Percentiles rank a stretch among this genome's conserved stretches.
phyloP scores from a whole-genome alignment of 176 grass and related monocot genomes.

The Neostapfia colusana region DNA sequence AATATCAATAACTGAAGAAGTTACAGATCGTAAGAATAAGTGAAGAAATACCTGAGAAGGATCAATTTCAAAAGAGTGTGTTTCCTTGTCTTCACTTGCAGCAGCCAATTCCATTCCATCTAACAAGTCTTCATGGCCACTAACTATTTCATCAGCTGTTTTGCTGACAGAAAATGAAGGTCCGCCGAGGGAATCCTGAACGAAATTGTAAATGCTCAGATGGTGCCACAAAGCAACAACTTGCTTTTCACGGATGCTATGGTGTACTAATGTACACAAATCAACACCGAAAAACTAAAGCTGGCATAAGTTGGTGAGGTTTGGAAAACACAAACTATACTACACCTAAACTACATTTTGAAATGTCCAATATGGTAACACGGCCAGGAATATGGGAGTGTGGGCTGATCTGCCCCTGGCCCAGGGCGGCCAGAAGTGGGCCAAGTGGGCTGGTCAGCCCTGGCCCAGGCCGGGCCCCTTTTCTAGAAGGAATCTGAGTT shows the following conservation, averaged over 20 bases:
- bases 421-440: no score
- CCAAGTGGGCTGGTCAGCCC: no score
- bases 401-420: no score
- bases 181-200: conserved; percentile 67
- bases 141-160: conserved; percentile 56
- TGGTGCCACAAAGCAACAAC: background rate
- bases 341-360: background rate
- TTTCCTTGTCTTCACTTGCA: conserved; percentile 90
- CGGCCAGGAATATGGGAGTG: no score
- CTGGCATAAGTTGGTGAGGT: background rate
- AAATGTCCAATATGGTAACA: conserved; percentile 5
- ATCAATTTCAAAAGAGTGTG: conserved; percentile 86
- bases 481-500: no score
- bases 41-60: conserved; percentile 58
- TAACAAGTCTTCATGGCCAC: conserved; percentile 75
- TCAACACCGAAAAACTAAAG: conserved; percentile 4
- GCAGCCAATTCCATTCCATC: conserved; percentile 74
- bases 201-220: conserved; percentile 13
- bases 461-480: no score
- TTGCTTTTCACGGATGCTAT: background rate
- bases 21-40: conserved; percentile 11
- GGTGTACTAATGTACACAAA: conserved; percentile 5
- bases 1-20: conserved; percentile 1
- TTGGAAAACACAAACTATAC: background rate
- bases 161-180: conserved; percentile 70